phyloP scores from a whole-genome alignment of 192 early-diverging fungal species.

The Geranomyces variabilis region DNA sequence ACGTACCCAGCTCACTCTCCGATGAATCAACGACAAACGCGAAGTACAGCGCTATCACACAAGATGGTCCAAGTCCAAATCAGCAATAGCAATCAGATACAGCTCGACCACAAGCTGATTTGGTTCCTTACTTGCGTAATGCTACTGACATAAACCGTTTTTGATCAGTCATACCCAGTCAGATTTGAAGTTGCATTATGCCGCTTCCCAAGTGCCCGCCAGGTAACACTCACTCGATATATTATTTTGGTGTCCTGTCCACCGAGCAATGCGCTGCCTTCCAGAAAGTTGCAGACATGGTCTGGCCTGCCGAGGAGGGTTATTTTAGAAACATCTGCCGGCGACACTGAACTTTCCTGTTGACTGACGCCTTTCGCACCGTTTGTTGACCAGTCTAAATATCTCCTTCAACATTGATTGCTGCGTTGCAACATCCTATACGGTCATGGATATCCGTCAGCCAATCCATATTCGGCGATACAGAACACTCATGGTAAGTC shows the following conservation, averaged over 20 bases:
- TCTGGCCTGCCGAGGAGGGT: constrained; percentile 57
- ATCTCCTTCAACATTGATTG: constrained; percentile 89
- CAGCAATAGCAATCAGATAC: neutral
- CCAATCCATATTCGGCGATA: no score
- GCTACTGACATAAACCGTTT: constrained; percentile 37
- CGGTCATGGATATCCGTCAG: neutral
- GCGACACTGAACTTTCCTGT: no score
- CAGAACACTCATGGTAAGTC: no score
- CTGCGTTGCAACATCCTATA: constrained; percentile 78
- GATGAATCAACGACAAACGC: constrained; percentile 95
- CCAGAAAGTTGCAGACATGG: constrained; percentile 89
- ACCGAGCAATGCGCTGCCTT: constrained; percentile 78
- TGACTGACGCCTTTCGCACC: no score
- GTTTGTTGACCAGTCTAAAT: constrained; percentile 77
- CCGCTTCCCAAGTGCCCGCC: neutral
- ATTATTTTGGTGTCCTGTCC: constrained; percentile 89
- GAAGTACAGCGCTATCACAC: constrained; percentile 79
- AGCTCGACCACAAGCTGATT: no score
- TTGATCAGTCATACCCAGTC: neutral
- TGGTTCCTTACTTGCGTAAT: constrained; percentile 77
- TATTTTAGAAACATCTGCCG: neutral
- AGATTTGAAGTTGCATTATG: neutral
- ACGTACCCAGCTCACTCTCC: constrained; percentile 89
- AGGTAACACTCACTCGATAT: constrained; percentile 64
- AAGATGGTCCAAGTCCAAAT: neutral